Evolutionary conservation across 495 filamentous ascomycete species (phyloP), one percentile per base, ranked within the genome.

Genomic region (Podospora pseudocomata): DNA sequence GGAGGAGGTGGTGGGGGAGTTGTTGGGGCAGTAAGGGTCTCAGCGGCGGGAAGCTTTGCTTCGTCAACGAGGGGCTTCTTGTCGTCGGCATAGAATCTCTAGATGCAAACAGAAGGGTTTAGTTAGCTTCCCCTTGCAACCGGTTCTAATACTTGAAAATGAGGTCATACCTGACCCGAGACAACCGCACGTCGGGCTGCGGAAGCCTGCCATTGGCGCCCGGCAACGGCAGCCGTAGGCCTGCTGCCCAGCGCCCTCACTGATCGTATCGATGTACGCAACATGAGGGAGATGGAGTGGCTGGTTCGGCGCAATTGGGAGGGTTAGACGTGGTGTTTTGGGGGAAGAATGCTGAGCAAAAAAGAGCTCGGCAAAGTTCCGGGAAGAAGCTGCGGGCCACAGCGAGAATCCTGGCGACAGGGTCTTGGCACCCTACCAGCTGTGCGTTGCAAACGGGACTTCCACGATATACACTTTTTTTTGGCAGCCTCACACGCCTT

Each of bases 241-340:
- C 79, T 83, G 76, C 75, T 76, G 78, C 80, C 80, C 77, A 84
- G 73, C 70, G 81, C 82, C 80, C 83, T 85, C 74, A 82, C 80
- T 72, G 86, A 84, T 78, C 81, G 84, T 80, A 90, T 74, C 78
- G 88, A 88, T 77, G 83, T 83, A 74, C 87, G 88, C 84, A 90
- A 84, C 88, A 91, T 90, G 81, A 81, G 82, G 83, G 60, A 76
- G 83, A 83, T 86, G 79, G 82, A 79, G 73, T 70, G 76, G 79
- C 78, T 79, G 73, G 75, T 73, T 73, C 68, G 76, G 76, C 74
- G 77, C 79, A 72, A 77, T 74, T 77, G 32, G 72, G 73, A 67
- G 72, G 64, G 71, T 69, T 55, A 58, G 70, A 72, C 59, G 75
- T 77, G 49, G 77, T 79, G 71, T 77, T 78, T 74, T 76, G 77